A percentile compares a stretch with the other conserved stretches of the same genome.
phyloP scores from a whole-genome alignment of 176 grass and related monocot genomes.

The Elaeis guineensis region DNA sequence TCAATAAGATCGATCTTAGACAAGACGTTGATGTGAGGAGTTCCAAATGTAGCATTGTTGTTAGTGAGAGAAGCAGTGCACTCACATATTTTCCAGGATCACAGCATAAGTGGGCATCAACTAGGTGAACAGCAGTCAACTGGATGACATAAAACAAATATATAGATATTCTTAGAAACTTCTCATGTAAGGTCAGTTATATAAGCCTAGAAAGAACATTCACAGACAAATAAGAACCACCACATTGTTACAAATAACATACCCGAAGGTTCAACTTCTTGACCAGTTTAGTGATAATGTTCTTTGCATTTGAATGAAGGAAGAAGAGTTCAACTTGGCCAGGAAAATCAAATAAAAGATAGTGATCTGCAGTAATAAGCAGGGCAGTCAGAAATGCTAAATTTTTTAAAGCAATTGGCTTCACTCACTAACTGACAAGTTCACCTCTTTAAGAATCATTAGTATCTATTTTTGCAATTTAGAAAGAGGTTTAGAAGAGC shows the following conservation, averaged over 20 bases:
- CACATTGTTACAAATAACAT: conserved; percentile 15
- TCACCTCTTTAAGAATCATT: too few relatives aligned
- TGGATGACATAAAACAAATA: conserved; percentile 27
- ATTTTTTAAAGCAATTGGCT: not conserved
- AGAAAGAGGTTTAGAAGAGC: too few relatives aligned
- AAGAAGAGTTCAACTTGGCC: conserved; percentile 98
- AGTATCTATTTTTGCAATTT: too few relatives aligned
- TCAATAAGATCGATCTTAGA: conserved; percentile 98
- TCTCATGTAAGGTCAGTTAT: not conserved
- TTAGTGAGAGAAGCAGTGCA: conserved; percentile 88
- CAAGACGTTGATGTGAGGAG: conserved; percentile 90
- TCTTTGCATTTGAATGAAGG: conserved; percentile 86
- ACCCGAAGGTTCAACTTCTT: conserved; percentile 82
- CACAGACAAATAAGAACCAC: not conserved
- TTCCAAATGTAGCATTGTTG: conserved; percentile 87
- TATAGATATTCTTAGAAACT: conserved; percentile 7
- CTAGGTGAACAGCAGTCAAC: conserved; percentile 73
- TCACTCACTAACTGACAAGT: too few relatives aligned
- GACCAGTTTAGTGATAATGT: conserved; percentile 56
- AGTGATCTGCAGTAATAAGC: conserved; percentile 63
- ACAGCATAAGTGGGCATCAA: conserved; percentile 92
- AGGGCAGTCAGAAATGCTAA: not conserved
- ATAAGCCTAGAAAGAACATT: too few relatives aligned
- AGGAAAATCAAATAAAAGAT: conserved; percentile 95
- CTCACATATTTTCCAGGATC: conserved; percentile 98